These are phyloP conservation scores for Paracoccidioides lutzii DNA, from an alignment of 2,329 filamentous ascomycete species.

Conservation along the genomic window DNA sequence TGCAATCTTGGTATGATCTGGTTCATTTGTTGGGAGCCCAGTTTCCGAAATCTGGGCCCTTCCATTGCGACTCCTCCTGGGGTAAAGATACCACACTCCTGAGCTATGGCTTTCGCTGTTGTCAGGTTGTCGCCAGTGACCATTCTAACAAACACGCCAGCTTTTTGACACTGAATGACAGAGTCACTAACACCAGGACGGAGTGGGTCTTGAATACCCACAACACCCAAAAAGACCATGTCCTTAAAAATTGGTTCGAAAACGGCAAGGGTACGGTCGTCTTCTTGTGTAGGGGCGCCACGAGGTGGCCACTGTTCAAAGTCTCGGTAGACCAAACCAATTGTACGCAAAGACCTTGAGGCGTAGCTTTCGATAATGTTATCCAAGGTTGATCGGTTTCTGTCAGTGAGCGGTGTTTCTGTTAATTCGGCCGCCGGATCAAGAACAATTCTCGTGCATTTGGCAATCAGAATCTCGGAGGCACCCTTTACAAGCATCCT, in stretches of 20 bases:
- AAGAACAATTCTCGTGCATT: constrained; percentile 22
- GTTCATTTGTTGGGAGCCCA: constrained; percentile 47
- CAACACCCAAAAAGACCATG: constrained; percentile 60
- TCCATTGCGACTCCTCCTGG: constrained; percentile 53
- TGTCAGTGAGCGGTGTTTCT: constrained; percentile 18
- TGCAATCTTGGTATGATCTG: constrained; percentile 46
- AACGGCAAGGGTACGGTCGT: constrained; percentile 48
- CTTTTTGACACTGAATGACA: constrained; percentile 52
- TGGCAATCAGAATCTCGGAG: constrained; percentile 33
- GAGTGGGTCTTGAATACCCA: constrained; percentile 64
- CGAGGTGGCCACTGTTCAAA: constrained; percentile 56
- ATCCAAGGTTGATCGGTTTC: constrained; percentile 18
- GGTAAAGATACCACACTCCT: constrained; percentile 56
- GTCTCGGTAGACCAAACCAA: constrained; percentile 60
- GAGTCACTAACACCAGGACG: constrained; percentile 54
- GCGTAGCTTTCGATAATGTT: constrained; percentile 32
- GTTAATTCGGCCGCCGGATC: constrained; percentile 14
- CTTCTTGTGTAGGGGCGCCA: constrained; percentile 42
- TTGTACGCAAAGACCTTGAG: constrained; percentile 56
- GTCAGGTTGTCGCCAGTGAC: constrained; percentile 60
- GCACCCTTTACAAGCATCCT: constrained; percentile 38
- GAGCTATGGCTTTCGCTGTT: constrained; percentile 60
- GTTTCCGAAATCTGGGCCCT: constrained; percentile 52
- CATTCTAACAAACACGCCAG: constrained; percentile 61
- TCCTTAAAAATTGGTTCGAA: constrained; percentile 57